Evolutionary conservation across 495 filamentous ascomycete species (phyloP), one percentile per base, ranked within the genome.

Genomic region (Hypoxylon fuscum): DNA sequence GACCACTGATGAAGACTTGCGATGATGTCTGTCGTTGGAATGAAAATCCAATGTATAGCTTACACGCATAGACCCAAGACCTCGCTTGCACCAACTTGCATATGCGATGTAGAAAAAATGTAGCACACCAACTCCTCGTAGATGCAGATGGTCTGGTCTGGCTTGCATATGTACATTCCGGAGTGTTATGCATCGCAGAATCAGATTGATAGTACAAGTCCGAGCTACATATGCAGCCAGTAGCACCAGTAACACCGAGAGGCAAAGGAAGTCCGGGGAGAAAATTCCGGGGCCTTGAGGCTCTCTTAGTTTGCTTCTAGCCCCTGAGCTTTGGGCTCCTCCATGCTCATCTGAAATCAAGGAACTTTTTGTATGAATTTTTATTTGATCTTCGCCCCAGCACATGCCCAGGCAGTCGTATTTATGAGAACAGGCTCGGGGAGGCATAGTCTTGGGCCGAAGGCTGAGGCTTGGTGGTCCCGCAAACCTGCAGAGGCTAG

Each of bases 401-500:
- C 11, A 15, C 35, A 15, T 38, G n/a, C 35, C 6, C 15, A 38
- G 35, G 11, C 11, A 11, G 35, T 3, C 35, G 5, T 38, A 15
- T 14, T 12, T 38, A 38, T 5, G 35, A 38, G n/a, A n/a, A 38
- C 3, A 5, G 35, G n/a, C 8, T 38, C 35, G 35, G 35, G 12
- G 12, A 38, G 35, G 35, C 11, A 14, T 43, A 12, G 14, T 46
- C n/a, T n/a, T 55, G 32, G 43, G 43, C 41, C 40, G 62, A 35
- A 41, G 27, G 44, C 51, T 52, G 55, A 59, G 40, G 55, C 57
- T 32, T 34, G 17, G 46, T 15, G 46, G 63, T 56, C 56, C 63
- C 63, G 56, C 52, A 61, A 53, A 57, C 10, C 2, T 61, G 63
- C 63, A 61, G 63, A 59, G 51, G 46, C 57, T 58, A 66, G 37